Conservation (phyloP, 495 filamentous ascomycete species). For the Penicillium parvum region DNA sequence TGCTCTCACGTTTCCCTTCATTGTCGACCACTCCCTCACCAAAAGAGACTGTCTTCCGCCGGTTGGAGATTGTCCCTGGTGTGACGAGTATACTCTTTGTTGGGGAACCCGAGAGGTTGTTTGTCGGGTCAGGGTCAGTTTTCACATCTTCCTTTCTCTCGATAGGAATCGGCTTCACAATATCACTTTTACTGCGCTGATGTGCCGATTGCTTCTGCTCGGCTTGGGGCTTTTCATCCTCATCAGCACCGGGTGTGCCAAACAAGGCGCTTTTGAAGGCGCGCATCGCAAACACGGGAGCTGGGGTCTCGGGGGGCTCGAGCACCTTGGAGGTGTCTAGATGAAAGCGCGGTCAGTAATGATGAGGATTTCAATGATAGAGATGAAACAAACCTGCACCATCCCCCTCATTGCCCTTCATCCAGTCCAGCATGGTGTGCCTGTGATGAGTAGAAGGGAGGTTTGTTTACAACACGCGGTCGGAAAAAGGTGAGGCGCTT, state of each 20-base stretch:
- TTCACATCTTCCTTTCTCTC: conserved; percentile 25
- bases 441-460: background rate
- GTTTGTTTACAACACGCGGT: conserved; percentile 23
- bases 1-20: conserved; percentile 45
- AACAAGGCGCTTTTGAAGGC: conserved; percentile 89
- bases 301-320: conserved; percentile 86
- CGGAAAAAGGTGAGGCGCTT: conserved; percentile 19
- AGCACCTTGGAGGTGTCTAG: conserved; percentile 36
- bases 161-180: conserved; percentile 15
- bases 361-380: background rate
- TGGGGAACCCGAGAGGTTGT: conserved; percentile 50
- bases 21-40: conserved; percentile 63
- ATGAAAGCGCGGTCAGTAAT: background rate
- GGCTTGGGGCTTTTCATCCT: conserved; percentile 23
- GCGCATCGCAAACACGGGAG: conserved; percentile 87
- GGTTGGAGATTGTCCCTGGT: conserved; percentile 72
- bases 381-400: conserved; percentile 19
- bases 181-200: conserved; percentile 21
- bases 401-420: conserved; percentile 43
- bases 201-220: conserved; percentile 20
- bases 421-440: conserved; percentile 52
- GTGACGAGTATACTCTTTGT: conserved; percentile 84
- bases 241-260: conserved; percentile 66
- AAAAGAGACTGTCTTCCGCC: conserved; percentile 90
- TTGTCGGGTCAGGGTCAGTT: conserved; percentile 22